Evolutionary conservation across 768 basidiomycete species (phyloP).

Genomic region (Russula emetica): DNA sequence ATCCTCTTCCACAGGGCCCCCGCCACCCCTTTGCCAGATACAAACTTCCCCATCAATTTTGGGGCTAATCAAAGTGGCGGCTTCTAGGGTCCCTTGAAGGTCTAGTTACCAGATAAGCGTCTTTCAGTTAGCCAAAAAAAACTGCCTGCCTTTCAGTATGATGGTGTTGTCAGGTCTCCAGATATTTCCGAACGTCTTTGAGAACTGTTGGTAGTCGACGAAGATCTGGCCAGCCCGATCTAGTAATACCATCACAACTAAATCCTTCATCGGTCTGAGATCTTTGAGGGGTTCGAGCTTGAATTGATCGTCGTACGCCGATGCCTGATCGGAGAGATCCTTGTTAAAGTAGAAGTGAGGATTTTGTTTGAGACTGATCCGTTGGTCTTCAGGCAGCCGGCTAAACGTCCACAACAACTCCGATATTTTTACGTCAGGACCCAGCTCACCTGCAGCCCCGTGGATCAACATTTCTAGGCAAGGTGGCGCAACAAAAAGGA

Average conservation of each 20-base stretch:
- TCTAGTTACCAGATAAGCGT: conserved; percentile 10
- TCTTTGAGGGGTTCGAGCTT: conserved; percentile 21
- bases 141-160: conserved; percentile 16
- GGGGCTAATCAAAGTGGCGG: conserved; percentile 15
- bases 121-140: background rate
- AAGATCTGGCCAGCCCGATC: conserved; percentile 23
- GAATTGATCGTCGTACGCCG: conserved; percentile 14
- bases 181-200: conserved; percentile 23
- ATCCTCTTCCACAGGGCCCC: background rate
- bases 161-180: conserved; percentile 20
- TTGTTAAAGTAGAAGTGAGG: conserved; percentile 21
- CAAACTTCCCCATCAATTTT: conserved; percentile 16
- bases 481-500: background rate
- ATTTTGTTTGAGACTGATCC: conserved; percentile 23
- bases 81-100: conserved; percentile 23
- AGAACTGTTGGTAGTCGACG: conserved; percentile 23
- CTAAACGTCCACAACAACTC: conserved; percentile 23
- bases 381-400: conserved; percentile 22
- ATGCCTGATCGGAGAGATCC: conserved; percentile 21
- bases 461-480: background rate
- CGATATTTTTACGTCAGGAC: conserved; percentile 20
- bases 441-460: conserved; percentile 14
- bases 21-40: conserved; percentile 23
- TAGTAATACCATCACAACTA: conserved; percentile 16
- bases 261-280: conserved; percentile 20